Percentiles rank a stretch among this genome's conserved stretches.
Conservation (phyloP, 768 basidiomycete species). For the Phanerodontia chrysosporium region DNA sequence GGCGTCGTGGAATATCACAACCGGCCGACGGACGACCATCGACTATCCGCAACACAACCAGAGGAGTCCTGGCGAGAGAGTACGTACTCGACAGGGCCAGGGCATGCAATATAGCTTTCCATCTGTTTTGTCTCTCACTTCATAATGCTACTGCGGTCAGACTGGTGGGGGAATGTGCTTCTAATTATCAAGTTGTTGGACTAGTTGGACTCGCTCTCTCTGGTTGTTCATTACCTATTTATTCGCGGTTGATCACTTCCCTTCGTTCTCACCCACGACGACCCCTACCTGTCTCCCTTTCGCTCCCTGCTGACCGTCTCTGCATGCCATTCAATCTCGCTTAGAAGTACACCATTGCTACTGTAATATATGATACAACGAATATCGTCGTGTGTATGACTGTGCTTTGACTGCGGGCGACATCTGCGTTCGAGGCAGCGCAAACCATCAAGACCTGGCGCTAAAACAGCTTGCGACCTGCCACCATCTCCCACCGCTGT, state of each 20-base stretch:
- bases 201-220: background rate
- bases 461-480: background rate
- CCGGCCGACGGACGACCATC: background rate
- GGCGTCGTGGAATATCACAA: constrained; percentile 1
- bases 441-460: background rate
- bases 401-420: background rate
- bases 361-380: constrained; percentile 1
- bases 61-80: constrained; percentile 13
- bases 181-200: background rate
- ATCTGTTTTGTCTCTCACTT: background rate
- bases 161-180: background rate
- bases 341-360: constrained; percentile 9
- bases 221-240: constrained; percentile 1
- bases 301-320: background rate
- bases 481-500: background rate
- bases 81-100: constrained; percentile 14
- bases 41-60: background rate
- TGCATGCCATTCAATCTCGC: background rate
- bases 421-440: no score
- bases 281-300: background rate
- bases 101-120: constrained; percentile 11
- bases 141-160: background rate
- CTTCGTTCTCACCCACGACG: background rate
- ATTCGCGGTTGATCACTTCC: background rate
- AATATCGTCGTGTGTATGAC: no score